Base-by-base conservation (phyloP, 2,329 filamentous ascomycete species). In the Drechmeria coniospora region DNA sequence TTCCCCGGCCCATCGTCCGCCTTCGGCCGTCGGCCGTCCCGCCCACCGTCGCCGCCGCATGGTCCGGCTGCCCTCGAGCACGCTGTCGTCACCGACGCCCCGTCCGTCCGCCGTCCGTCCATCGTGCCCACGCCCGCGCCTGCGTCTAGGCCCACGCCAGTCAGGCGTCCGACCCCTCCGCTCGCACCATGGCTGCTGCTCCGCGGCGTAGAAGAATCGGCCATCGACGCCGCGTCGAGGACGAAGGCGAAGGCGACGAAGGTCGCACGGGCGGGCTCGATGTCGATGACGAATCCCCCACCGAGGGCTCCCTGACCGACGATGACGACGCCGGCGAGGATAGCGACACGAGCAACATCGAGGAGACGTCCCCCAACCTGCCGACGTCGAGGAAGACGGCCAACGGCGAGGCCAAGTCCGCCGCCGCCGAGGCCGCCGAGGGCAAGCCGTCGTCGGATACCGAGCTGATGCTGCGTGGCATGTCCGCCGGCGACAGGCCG, bases 241-340 rank as follows among this genome's bases (percentile, higher is more conserved):
- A 80, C 44, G 75, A 80, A 47, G 74, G 66, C 40, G 76, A 79
- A n/a, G n/a, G n/a, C 42, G 76, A 79, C 38, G 74, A 79, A 37
- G 66, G 58, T 38, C 63, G 61, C 34, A 58, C 53, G 28, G 67
- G 69, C 33, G 54, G 57, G 29, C 54, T 64, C 32, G 71, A 75
- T 26, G 48, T 68, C 21, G 71, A 76, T 39, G 72, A 78, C 40
- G 73, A 78, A 47, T 78, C 73, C 28, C 50, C 73, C 39, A 74
- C 66, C 37, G 74, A 78, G 33, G 72, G 67, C 38, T 77, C 74
- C 39, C 56, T 57, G 33, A 74, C 64, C 45, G 73, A 77, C 34
- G 73, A 76, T 32, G 59, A 70, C 41, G 68, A 71, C 38, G 56
- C 56, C 29, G 65, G 57, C 42, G 60, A 70, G 40, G 68, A 71